phyloP scores from a whole-genome alignment of 257 asterid species.

The Rauvolfia tetraphylla region DNA sequence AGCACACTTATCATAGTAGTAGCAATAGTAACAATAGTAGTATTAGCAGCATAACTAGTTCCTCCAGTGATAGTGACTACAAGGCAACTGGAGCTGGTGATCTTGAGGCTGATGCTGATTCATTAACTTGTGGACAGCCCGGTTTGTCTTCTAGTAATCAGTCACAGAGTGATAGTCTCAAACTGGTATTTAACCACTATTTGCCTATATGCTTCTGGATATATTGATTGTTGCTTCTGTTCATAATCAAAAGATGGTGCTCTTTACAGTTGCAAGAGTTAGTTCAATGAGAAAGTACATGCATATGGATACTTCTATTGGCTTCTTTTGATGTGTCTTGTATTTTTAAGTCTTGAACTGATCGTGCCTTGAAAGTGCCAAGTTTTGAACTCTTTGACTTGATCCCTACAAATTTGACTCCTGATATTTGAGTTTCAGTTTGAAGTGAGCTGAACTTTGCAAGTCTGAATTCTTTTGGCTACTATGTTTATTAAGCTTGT shows the following conservation, averaged over 20 bases:
- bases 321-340: background rate
- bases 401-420: background rate
- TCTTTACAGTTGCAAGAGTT: background rate
- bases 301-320: background rate
- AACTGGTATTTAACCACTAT: slow-evolving; percentile 40
- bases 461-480: background rate
- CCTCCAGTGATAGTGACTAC: slow-evolving; percentile 84
- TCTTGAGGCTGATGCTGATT: slow-evolving; percentile 99
- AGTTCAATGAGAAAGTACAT: background rate
- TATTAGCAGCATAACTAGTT: slow-evolving; percentile 77
- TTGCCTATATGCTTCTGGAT: slow-evolving; percentile 3
- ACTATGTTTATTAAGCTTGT: background rate
- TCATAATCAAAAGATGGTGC: background rate
- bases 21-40: slow-evolving; percentile 91
- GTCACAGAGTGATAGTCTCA: slow-evolving; percentile 54
- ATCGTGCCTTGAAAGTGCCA: background rate
- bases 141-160: slow-evolving; percentile 77
- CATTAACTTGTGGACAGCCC: slow-evolving; percentile 76
- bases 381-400: background rate
- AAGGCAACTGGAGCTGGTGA: slow-evolving; percentile 74
- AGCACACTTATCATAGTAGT: slow-evolving; percentile 73
- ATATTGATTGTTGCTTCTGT: background rate
- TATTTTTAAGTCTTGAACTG: background rate
- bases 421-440: background rate
- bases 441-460: background rate